A percentile compares a stretch with the other conserved stretches of the same genome.
Evolutionary conservation across 139 green algal genomes (phyloP).

Genomic region (Tetradesmus obliquus): DNA sequence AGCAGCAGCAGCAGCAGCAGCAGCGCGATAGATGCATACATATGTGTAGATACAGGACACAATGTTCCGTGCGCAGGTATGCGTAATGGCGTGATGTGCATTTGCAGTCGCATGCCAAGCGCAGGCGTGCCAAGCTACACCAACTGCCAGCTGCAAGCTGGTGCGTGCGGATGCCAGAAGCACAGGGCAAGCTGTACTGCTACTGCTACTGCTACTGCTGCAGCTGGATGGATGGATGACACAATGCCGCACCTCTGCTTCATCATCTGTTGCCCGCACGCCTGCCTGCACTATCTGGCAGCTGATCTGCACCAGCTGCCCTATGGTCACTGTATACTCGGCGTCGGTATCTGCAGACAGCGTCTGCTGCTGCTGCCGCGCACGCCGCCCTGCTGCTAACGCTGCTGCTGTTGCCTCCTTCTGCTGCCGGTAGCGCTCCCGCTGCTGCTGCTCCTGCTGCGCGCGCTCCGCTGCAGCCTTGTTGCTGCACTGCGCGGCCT

Average conservation of each 20-base stretch:
- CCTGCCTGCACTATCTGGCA: not conserved
- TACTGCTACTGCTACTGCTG: not conserved
- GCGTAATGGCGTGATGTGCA: too few species aligned
- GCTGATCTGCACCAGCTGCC: slow-evolving; percentile 19
- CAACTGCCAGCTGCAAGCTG: too few species aligned
- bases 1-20: not conserved
- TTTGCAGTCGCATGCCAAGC: too few species aligned
- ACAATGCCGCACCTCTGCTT: slow-evolving; percentile 1
- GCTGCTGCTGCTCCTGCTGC: slow-evolving; percentile 5
- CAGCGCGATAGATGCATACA: not conserved
- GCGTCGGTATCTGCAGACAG: not conserved
- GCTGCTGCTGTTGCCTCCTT: slow-evolving; percentile 26
- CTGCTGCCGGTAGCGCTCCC: not conserved
- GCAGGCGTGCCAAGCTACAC: too few species aligned
- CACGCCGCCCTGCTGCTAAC: not conserved
- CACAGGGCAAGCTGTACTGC: not conserved
- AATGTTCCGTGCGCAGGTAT: too few species aligned
- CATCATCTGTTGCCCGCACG: not conserved
- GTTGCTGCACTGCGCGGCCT: slow-evolving; percentile 2
- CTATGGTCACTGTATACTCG: slow-evolving; percentile 1
- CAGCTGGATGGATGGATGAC: too few species aligned
- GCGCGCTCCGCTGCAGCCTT: not conserved
- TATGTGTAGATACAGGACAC: not conserved
- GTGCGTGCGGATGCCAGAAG: not conserved
- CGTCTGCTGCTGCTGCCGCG: slow-evolving; percentile 5